A percentile compares a stretch with the other conserved stretches of the same genome.
phyloP scores from a whole-genome alignment of 345 rosid species.

The Odontarrhena argentea region DNA sequence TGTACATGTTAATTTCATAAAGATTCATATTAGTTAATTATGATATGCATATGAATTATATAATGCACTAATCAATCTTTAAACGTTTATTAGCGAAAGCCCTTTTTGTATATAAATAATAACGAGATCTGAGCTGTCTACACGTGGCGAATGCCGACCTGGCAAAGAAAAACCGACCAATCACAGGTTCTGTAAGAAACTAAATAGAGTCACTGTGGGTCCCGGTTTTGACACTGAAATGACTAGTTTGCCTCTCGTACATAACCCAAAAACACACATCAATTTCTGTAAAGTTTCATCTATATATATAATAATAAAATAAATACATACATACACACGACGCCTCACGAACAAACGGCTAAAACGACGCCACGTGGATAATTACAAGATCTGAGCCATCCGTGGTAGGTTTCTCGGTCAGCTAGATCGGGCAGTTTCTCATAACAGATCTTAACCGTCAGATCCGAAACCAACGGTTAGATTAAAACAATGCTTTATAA shows the following conservation, averaged over 20 bases:
- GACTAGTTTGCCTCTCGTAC: constrained; percentile 21
- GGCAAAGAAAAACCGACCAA: constrained; percentile 36
- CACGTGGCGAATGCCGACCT: constrained; percentile 37
- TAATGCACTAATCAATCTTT: too few relatives aligned
- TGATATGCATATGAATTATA: neutral
- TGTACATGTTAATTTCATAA: neutral
- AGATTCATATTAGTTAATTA: neutral
- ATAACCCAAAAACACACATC: neutral
- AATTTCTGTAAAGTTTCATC: constrained; percentile 1
- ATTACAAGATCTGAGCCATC: constrained; percentile 31
- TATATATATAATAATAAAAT: neutral
- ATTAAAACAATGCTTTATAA: neutral
- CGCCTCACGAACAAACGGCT: constrained; percentile 37
- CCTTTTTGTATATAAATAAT: too few relatives aligned
- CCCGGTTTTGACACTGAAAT: constrained; percentile 6
- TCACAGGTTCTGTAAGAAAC: constrained; percentile 1
- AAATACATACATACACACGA: constrained; percentile 18
- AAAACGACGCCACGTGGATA: constrained; percentile 19
- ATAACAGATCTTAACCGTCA: constrained; percentile 19
- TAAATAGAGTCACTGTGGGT: constrained; percentile 7
- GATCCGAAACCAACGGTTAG: constrained; percentile 21
- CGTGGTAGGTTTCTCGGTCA: constrained; percentile 34
- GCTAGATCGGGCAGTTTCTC: constrained; percentile 20
- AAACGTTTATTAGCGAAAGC: too few relatives aligned
- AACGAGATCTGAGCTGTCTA: constrained; percentile 23